phyloP scores from a whole-genome alignment of 768 basidiomycete species.

The Lactarius trivialis region DNA sequence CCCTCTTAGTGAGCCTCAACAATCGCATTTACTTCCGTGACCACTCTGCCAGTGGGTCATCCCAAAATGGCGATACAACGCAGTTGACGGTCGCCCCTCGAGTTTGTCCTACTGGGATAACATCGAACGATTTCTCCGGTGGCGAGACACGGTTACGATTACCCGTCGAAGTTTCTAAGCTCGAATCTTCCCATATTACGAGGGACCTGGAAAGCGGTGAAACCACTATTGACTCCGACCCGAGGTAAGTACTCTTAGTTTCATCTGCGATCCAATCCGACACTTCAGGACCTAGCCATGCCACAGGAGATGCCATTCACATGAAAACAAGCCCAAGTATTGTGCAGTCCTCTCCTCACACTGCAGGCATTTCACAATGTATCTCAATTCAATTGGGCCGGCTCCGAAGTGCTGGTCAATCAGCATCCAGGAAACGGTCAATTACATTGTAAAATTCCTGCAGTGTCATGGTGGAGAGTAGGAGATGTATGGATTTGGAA shows the following conservation, averaged over 20 bases:
- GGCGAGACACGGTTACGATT: not conserved
- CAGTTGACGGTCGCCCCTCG: not conserved
- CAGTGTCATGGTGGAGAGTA: not conserved
- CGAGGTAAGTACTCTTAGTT: not conserved
- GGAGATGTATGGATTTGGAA: not conserved
- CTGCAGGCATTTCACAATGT: no score
- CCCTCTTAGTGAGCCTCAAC: constrained; percentile 27
- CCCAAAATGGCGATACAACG: not conserved
- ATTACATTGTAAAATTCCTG: no score
- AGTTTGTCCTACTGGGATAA: not conserved
- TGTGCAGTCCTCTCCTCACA: not conserved
- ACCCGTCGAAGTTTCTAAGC: not conserved
- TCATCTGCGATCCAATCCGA: not conserved
- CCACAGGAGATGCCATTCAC: not conserved
- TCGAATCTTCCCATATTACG: not conserved
- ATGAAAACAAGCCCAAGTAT: not conserved
- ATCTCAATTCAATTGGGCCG: no score
- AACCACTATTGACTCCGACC: not conserved
- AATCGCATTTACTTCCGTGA: constrained; percentile 20
- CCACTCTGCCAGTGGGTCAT: not conserved
- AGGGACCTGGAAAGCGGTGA: not conserved
- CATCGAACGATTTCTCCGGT: not conserved
- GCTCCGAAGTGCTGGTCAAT: no score
- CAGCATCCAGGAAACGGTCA: no score
- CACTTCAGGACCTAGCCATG: not conserved